These are phyloP conservation scores for Eucalyptus pumila DNA, from an alignment of 345 rosid genomes.

Conservation along the genomic window DNA sequence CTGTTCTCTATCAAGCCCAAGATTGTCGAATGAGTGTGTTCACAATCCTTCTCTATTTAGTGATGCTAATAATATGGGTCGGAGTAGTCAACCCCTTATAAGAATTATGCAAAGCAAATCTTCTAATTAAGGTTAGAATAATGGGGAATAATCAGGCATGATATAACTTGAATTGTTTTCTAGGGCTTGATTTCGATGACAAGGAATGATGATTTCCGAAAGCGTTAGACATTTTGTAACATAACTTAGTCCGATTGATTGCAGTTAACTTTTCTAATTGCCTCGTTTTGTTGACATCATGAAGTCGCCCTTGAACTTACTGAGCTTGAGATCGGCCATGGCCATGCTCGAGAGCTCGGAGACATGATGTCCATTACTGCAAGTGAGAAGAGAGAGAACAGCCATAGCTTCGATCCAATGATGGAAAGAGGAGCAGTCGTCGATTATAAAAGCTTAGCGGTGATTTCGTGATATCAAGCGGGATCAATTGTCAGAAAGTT, in stretches of 20 bases:
- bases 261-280: not conserved
- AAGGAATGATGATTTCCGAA: no score
- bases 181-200: fast-evolving
- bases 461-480: not conserved
- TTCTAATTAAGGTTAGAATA: no score
- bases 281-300: not conserved
- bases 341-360: not conserved
- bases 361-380: not conserved
- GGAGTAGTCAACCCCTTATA: no score
- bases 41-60: no score
- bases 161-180: fast-evolving
- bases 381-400: not conserved
- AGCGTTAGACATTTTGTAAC: no score
- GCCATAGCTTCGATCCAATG: not conserved
- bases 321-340: not conserved
- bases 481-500: not conserved
- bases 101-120: no score
- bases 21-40: no score
- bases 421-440: not conserved
- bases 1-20: fast-evolving
- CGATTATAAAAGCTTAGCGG: not conserved
- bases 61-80: no score
- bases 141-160: no score
- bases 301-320: not conserved
- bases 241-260: not conserved